Base-by-base conservation (phyloP, 495 filamentous ascomycete species). In the Neurospora sp. region DNA sequence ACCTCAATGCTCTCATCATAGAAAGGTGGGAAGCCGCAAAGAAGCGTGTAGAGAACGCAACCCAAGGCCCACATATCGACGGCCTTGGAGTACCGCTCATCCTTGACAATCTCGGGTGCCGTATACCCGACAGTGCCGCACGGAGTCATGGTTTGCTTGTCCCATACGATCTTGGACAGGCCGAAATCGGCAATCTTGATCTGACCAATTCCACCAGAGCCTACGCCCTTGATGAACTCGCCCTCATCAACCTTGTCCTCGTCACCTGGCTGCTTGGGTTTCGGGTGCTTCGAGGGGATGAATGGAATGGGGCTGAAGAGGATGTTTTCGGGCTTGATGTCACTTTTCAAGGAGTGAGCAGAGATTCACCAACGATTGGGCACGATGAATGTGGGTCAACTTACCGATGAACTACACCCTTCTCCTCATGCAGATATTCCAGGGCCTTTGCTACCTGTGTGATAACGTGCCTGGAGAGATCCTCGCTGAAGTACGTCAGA, bases 31-130 rank as follows among this genome's bases (percentile, higher is more conserved):
- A 99, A 99, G 39, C 96, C 96, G 77, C 96, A 99, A 35, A 99
- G 89, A 5, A 99, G 85, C 0, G 96, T 99, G 82, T 99, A 99
- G 20, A 99, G 88, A 9, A 99, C 96, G 82, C 96, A 99, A 12
- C 96, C 96, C 44, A 99, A 82, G 14, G 96, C 96, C 96, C 96
- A 99, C 96, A 99, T 99, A 75, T 99, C 96, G 48, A 99, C 96
- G 76, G 93, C 94, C 85, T 98, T 99, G 8, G 96, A 98, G 78
- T 99, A 99, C 44, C 95, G 89, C 80, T 99, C 96, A 82, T 99
- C 96, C 82, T 98, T 98, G 70, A 99, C 96, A 69, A 99, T 99
- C 81, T 99, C 96, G 6, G 96, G 96, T n/a, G 96, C 96, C 18
- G 96, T 98, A 81, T 99, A 99, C 39, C 96, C 96, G 71, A 98